Base-by-base conservation (phyloP, 2,329 filamentous ascomycete species). In the Pyrenophora seminiperda region DNA sequence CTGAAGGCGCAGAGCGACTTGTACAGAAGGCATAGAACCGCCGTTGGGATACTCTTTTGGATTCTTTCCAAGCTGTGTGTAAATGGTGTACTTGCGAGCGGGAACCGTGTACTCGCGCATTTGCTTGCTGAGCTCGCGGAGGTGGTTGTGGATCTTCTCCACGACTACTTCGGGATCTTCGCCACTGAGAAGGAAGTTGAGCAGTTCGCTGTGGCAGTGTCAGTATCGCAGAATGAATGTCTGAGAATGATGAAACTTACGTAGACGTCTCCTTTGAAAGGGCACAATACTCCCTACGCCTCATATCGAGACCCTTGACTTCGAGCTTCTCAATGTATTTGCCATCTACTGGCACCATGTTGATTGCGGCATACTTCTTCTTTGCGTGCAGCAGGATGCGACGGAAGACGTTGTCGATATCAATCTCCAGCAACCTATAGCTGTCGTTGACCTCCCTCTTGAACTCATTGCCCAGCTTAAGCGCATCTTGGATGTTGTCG, bases 351-450 rank as follows among this genome's bases (percentile, higher is more conserved):
- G 97, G 90, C 5, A 94, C 85, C 72, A 97, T 85, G 71, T 96
- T 97, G 74, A 99, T 89, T 32, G 94, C 94, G 7, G 94, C 94
- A 73, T 99, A 99, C 79, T 99, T 99, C 81, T 99, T 99, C 82
- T 99, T 99, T 22, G 94, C 93, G 68, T 97, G 94, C 11, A 99
- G 81, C 31, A 99, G 78, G 47, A 99, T 89, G 24, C 94, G 88
- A 37, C 93, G 85, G 81, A 99, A 99, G 54, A 97, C 83, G 66
- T 97, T 97, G 75, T 99, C 94, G 60, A 99, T 96, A 67, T 99
- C 94, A 58, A 99, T 99, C 72, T 99, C 95, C 11, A 99, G 81
- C 42, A 97, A 82, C 66, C 82, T 89, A 74, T 99, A 99, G 55
- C 88, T 86, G 63, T 96, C 90, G 69, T 99, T 99, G 75, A 99